Evolutionary conservation across 164 flowering plant species (phyloP), one percentile per base, ranked within the genome.

Genomic region (Kingdonia uniflora): DNA sequence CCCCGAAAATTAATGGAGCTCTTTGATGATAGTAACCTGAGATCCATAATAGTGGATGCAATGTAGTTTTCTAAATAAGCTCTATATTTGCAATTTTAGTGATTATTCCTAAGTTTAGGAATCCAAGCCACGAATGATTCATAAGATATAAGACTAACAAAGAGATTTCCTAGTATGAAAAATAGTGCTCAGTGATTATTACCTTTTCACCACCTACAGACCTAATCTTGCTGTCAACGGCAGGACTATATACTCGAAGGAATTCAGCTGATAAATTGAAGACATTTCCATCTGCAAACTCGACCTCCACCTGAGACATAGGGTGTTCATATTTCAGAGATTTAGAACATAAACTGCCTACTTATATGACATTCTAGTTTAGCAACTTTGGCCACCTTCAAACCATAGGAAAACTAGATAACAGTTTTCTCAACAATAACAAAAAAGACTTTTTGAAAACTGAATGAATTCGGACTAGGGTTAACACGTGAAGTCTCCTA

Each of bases 181-280:
- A 23, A 8, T 54, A 16, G 17, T 14, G 29, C 46, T 21, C 20
- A 38, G 3, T 1, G 47, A 19, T 14, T 51, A 10, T 22, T 68
- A 85, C 94, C 95, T 84, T 92, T 54, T 92, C 94, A 51, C 87
- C 96, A 7, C 91, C 87, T 29, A 88, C 65, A 39, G 95, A 74
- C 57, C 94, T 67, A 41, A 82, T 51, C 66, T 80, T 87, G 69
- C 84, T 77, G 57, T 84, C 84, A 35, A 59, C 92, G 65, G 96
- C 89, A 10, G 96, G 90, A 67, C 92, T 84, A 48, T 79, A 49
- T 23, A 80, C 50, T 58, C 96, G 68, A 21, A 87, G 70, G 65
- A 68, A 87, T 51, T 82, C 90, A 48, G 90, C 89, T 7, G 89
- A 74, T 25, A 84, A 54, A 61, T 51, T 71, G 54, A 70, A 87